phyloP scores from a whole-genome alignment of 495 filamentous ascomycete species.

The Penicillium paradoxum region DNA sequence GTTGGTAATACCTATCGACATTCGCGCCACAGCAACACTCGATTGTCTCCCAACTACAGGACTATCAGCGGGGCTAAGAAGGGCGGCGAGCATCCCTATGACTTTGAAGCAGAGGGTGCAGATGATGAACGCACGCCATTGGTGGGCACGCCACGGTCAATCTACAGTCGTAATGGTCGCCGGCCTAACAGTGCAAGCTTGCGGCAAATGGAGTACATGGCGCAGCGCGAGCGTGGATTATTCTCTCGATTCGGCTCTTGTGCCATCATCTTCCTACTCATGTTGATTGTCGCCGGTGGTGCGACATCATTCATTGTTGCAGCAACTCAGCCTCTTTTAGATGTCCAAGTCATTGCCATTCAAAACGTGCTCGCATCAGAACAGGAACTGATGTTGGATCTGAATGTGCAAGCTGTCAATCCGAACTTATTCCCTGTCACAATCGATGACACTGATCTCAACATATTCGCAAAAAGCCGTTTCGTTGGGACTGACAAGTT shows the following conservation, averaged over 20 bases:
- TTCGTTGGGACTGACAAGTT: slow-evolving; percentile 74
- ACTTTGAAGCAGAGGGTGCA: slow-evolving; percentile 69
- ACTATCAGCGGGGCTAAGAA: slow-evolving; percentile 47
- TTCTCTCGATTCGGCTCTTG: slow-evolving; percentile 76
- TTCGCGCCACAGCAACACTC: slow-evolving; percentile 30
- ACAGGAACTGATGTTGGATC: slow-evolving; percentile 92
- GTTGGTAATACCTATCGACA: slow-evolving; percentile 33
- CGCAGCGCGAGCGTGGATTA: slow-evolving; percentile 58
- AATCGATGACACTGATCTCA: slow-evolving; percentile 77
- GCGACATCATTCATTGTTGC: slow-evolving; percentile 83
- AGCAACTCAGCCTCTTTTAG: slow-evolving; percentile 79
- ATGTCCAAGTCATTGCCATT: slow-evolving; percentile 70
- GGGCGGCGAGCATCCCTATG: slow-evolving; percentile 56
- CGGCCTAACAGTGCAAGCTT: slow-evolving; percentile 54
- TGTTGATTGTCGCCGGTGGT: slow-evolving; percentile 71
- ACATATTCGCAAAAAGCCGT: slow-evolving; percentile 88
- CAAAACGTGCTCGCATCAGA: slow-evolving; percentile 88
- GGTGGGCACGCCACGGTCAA: slow-evolving; percentile 58
- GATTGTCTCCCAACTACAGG: slow-evolving; percentile 34
- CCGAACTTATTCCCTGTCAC: slow-evolving; percentile 85
- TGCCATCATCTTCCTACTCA: slow-evolving; percentile 65
- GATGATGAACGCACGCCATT: slow-evolving; percentile 91
- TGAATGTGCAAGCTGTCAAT: slow-evolving; percentile 82
- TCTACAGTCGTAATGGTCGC: slow-evolving; percentile 56
- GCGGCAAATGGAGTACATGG: slow-evolving; percentile 72